Conservation (phyloP, 139 green algal species). For the Yamagishiella unicocca region DNA sequence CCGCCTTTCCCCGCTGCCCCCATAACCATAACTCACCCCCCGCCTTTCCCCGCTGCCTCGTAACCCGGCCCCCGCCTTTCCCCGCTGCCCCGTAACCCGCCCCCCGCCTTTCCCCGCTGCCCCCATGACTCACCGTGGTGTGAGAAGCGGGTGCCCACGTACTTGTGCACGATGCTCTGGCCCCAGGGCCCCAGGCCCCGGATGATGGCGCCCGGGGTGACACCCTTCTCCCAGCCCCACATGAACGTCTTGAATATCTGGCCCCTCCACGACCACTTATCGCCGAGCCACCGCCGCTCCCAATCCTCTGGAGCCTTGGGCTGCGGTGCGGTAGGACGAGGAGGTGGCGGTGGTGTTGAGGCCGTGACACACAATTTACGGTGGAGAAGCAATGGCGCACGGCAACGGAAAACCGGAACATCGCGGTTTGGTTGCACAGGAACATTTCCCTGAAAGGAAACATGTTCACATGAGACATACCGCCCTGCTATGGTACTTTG, state of each 20-base stretch:
- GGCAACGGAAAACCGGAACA: too few relatives aligned
- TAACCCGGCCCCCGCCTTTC: too few relatives aligned
- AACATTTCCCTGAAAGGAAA: too few relatives aligned
- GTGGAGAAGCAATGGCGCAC: too few relatives aligned
- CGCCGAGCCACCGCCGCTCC: conserved; percentile 55
- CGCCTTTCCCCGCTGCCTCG: too few relatives aligned
- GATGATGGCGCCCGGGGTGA: conserved; percentile 84
- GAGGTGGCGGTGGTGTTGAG: background rate
- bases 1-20: background rate
- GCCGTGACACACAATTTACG: background rate
- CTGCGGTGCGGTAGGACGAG: conserved; percentile 39
- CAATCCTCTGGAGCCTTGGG: conserved; percentile 72
- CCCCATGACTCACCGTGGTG: conserved; percentile 39
- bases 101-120: background rate
- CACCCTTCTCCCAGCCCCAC: conserved; percentile 74
- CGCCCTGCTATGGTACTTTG: too few relatives aligned
- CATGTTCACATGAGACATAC: too few relatives aligned
- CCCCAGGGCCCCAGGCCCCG: conserved; percentile 82
- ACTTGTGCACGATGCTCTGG: conserved; percentile 64
- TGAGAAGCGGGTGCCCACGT: conserved; percentile 69
- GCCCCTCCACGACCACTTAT: conserved; percentile 57
- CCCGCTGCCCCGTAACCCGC: background rate
- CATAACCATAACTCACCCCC: too few relatives aligned
- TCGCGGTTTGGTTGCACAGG: too few relatives aligned
- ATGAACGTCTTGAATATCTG: conserved; percentile 63